phyloP scores from a whole-genome alignment of 495 filamentous ascomycete species.

The Xylaria nigripes region DNA sequence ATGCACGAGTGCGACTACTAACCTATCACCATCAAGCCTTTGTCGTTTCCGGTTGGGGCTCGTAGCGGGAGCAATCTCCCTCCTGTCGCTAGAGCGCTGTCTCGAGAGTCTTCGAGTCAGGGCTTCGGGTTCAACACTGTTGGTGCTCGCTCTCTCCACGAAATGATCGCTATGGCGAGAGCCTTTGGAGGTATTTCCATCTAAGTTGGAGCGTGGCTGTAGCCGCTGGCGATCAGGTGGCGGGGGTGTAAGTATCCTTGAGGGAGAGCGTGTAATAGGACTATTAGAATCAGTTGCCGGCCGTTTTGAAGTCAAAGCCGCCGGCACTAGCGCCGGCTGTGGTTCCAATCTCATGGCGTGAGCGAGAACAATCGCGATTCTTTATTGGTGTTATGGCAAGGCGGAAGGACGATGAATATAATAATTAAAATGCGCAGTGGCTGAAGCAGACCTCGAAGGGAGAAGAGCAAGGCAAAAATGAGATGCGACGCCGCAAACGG shows the following conservation, averaged over 20 bases:
- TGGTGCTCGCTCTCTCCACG: constrained; percentile 19
- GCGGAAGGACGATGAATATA: background rate
- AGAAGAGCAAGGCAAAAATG: background rate
- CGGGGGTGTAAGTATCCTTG: constrained; percentile 32
- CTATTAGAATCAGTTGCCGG: constrained; percentile 26
- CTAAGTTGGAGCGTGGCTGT: constrained; percentile 27
- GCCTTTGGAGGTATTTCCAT: constrained; percentile 18
- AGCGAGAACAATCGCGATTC: background rate
- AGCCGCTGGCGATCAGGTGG: constrained; percentile 29
- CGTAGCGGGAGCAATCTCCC: constrained; percentile 62
- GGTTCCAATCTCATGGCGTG: constrained; percentile 31
- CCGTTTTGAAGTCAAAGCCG: constrained; percentile 30
- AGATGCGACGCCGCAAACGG: constrained; percentile 11
- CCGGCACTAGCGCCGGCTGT: constrained; percentile 19
- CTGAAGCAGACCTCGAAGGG: background rate
- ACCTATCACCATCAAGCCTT: constrained; percentile 78
- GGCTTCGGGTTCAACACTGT: constrained; percentile 29
- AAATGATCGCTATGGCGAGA: constrained; percentile 24
- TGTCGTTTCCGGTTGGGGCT: constrained; percentile 85
- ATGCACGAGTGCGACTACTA: constrained; percentile 9
- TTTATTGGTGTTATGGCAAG: background rate
- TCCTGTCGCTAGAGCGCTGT: constrained; percentile 28
- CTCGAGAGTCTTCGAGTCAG: constrained; percentile 26
- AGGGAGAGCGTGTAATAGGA: constrained; percentile 25
- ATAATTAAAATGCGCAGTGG: background rate